phyloP scores from a whole-genome alignment of 2,329 filamentous ascomycete species.

The Trichoderma atrobrunneum region DNA sequence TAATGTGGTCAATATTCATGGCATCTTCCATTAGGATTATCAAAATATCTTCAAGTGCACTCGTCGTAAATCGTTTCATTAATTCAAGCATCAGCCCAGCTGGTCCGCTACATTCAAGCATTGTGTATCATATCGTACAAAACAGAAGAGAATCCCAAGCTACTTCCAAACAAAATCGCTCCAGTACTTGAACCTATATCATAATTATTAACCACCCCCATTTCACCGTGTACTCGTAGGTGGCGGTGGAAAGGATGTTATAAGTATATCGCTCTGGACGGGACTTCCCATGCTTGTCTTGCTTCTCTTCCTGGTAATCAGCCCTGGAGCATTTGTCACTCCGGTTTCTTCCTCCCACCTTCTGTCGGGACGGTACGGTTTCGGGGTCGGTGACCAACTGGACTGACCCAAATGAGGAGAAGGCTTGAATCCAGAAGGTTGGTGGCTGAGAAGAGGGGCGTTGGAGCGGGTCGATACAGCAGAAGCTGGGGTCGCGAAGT shows the following conservation, averaged over 20 bases:
- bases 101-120: background rate
- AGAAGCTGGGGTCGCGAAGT: slow-evolving; percentile 32
- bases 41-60: background rate
- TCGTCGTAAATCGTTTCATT: background rate
- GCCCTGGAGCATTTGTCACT: background rate
- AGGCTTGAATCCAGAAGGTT: slow-evolving; percentile 26
- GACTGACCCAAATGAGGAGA: slow-evolving; percentile 13
- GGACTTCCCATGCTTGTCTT: slow-evolving; percentile 4
- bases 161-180: background rate
- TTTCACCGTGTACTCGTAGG: slow-evolving; percentile 29
- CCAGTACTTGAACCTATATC: background rate
- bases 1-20: background rate
- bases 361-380: background rate
- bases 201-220: background rate
- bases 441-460: slow-evolving; percentile 33
- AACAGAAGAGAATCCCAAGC: background rate
- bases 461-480: slow-evolving; percentile 35
- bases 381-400: slow-evolving; percentile 10
- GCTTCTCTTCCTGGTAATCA: slow-evolving; percentile 13
- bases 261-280: slow-evolving; percentile 18
- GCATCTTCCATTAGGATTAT: background rate
- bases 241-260: slow-evolving; percentile 41
- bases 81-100: background rate
- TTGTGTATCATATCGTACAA: background rate
- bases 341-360: slow-evolving; percentile 10